Evolutionary conservation across 441 rosid species (phyloP).

Genomic region (Biscutella laevigata): DNA sequence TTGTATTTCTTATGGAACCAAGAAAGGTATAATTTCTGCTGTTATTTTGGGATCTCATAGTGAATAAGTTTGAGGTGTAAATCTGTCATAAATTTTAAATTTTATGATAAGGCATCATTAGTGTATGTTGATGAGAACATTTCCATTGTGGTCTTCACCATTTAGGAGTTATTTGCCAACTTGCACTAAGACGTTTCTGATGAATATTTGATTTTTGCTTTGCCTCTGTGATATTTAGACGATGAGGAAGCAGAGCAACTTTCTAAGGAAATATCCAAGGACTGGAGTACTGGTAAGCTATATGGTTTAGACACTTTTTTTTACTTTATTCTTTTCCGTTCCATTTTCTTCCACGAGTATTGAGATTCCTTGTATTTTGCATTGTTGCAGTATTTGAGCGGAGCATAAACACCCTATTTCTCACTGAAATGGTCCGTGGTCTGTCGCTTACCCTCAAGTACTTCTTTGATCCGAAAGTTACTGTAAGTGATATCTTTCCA

Average conservation of each 20-base stretch:
- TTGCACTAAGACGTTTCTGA: too few relatives aligned
- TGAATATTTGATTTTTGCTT: background rate
- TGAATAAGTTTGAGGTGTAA: background rate
- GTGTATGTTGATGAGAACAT: background rate
- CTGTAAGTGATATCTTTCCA: slow-evolving; percentile 42
- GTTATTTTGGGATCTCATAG: background rate
- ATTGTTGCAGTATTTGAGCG: slow-evolving; percentile 69
- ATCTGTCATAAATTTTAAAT: background rate
- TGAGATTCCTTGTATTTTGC: slow-evolving; percentile 13
- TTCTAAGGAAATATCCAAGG: slow-evolving; percentile 85
- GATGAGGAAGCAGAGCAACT: slow-evolving; percentile 90
- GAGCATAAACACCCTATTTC: slow-evolving; percentile 81
- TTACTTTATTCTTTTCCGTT: too few relatives aligned
- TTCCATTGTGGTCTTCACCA: background rate
- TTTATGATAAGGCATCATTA: too few relatives aligned
- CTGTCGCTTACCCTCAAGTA: slow-evolving; percentile 77
- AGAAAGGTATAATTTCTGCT: slow-evolving; percentile 38
- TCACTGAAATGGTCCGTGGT: slow-evolving; percentile 94
- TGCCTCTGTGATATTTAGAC: slow-evolving; percentile 36
- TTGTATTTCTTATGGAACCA: slow-evolving; percentile 48
- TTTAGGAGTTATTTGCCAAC: too few relatives aligned
- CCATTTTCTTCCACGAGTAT: background rate
- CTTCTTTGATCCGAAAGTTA: slow-evolving; percentile 85
- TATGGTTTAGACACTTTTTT: background rate
- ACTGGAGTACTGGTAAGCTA: slow-evolving; percentile 84